Percentiles rank a stretch among this genome's conserved stretches.
Evolutionary conservation across 768 basidiomycete genomes (phyloP).

Genomic region (Tricholoma flavovirens): DNA sequence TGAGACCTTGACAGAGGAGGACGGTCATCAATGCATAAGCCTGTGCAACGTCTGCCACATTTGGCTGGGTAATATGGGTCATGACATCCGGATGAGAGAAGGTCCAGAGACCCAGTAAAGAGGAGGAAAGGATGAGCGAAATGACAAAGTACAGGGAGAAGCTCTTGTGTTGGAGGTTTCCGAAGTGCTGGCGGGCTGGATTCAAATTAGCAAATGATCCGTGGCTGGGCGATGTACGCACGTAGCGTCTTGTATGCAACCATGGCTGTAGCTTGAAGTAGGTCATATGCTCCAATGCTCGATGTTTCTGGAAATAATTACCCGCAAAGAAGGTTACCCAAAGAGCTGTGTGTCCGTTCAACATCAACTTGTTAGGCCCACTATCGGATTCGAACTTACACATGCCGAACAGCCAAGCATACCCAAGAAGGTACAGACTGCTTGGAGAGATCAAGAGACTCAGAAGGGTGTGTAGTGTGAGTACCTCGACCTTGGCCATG

Average conservation of each 20-base stretch:
- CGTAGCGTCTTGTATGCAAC: conserved; percentile 58
- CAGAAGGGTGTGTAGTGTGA: conserved; percentile 30
- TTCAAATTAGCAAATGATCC: background rate
- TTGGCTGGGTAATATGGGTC: conserved; percentile 39
- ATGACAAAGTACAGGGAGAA: conserved; percentile 72
- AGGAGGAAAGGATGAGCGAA: conserved; percentile 48
- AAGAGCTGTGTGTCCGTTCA: conserved; percentile 32
- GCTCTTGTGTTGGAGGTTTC: conserved; percentile 63
- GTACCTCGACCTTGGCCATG: conserved; percentile 31
- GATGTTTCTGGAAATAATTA: conserved; percentile 8
- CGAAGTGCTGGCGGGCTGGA: conserved; percentile 68
- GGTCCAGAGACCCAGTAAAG: conserved; percentile 54
- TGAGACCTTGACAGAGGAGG: conserved; percentile 46
- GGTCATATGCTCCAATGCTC: background rate
- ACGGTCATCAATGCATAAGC: conserved; percentile 49
- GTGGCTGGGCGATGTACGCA: conserved; percentile 25
- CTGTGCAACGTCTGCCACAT: conserved; percentile 58
- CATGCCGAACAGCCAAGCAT: conserved; percentile 65
- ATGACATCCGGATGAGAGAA: conserved; percentile 52
- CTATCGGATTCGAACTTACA: conserved; percentile 37
- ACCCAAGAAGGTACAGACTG: conserved; percentile 49
- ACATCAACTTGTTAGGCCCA: conserved; percentile 15
- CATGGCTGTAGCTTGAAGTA: conserved; percentile 32
- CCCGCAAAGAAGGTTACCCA: conserved; percentile 73
- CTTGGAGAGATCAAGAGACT: conserved; percentile 28